Percentiles rank a stretch among this genome's conserved stretches.
Conservation (phyloP, 1,139 yeast genomes). For the Blastobotrys proliferans region DNA sequence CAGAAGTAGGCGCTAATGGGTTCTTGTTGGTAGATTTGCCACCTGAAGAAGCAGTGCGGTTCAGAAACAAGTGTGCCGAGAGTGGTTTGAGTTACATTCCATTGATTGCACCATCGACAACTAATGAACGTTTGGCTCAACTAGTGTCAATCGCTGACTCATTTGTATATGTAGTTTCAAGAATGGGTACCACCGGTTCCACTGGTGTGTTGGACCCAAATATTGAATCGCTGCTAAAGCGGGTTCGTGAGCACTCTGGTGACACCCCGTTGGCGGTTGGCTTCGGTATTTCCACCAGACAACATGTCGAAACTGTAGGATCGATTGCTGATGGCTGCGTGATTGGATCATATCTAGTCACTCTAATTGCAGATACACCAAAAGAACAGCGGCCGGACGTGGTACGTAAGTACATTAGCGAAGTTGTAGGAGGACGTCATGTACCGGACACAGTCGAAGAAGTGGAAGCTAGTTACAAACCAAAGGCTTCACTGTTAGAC, state of each 20-base stretch:
- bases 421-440: slow-evolving; percentile 62
- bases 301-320: slow-evolving; percentile 80
- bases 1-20: slow-evolving; percentile 90
- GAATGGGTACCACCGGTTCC: slow-evolving; percentile 98
- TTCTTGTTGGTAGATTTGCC: slow-evolving; percentile 93
- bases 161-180: slow-evolving; percentile 89
- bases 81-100: slow-evolving; percentile 83
- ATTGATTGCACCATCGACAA: slow-evolving; percentile 92
- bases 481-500: slow-evolving; percentile 25
- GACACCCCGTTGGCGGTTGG: slow-evolving; percentile 91
- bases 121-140: slow-evolving; percentile 76
- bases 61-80: slow-evolving; percentile 66
- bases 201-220: slow-evolving; percentile 58
- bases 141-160: slow-evolving; percentile 87
- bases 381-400: slow-evolving; percentile 56
- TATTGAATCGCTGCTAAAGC: slow-evolving; percentile 62
- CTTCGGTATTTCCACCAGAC: slow-evolving; percentile 92
- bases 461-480: slow-evolving; percentile 24
- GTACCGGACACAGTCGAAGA: slow-evolving; percentile 22
- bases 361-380: slow-evolving; percentile 57
- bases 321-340: slow-evolving; percentile 85
- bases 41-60: slow-evolving; percentile 92
- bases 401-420: slow-evolving; percentile 64
- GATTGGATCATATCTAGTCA: slow-evolving; percentile 82
- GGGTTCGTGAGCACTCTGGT: slow-evolving; percentile 71